Evolutionary conservation across 305 asterid genomes (phyloP).

Genomic region (Fraxinus floribunda): DNA sequence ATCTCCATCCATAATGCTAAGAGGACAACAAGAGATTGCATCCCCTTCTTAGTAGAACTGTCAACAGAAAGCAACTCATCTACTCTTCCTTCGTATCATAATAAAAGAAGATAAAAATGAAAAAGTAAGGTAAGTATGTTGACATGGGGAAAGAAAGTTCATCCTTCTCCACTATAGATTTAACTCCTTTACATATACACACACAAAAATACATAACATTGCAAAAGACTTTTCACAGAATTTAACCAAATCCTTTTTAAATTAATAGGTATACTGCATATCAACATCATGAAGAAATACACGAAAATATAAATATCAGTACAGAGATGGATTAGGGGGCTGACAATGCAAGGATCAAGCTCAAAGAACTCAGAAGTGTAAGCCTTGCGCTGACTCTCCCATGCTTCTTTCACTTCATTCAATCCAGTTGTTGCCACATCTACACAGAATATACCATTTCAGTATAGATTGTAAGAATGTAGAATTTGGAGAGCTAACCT

Average conservation of each 20-base stretch:
- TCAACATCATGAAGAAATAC: not conserved
- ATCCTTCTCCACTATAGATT: not conserved
- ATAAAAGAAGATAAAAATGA: not conserved
- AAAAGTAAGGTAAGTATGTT: not conserved
- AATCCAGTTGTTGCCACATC: slow-evolving; percentile 76
- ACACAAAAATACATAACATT: not conserved
- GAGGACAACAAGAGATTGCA: not conserved
- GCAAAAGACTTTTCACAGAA: not conserved
- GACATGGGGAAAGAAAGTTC: not conserved
- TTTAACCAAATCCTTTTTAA: not conserved
- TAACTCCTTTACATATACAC: not conserved
- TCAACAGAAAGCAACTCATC: not conserved
- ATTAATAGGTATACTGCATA: not conserved
- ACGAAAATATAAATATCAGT: not conserved
- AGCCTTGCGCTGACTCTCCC: slow-evolving; percentile 92
- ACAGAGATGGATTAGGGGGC: slow-evolving; percentile 25
- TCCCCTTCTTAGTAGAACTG: not conserved
- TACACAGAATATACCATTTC: slow-evolving; percentile 25
- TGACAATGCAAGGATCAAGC: slow-evolving; percentile 86
- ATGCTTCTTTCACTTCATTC: slow-evolving; percentile 72
- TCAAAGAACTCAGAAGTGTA: slow-evolving; percentile 82
- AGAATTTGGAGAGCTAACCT: not conserved
- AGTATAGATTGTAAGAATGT: not conserved
- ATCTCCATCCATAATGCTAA: not conserved
- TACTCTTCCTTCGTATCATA: not conserved